A percentile compares a stretch with the other conserved stretches of the same genome.
Conservation (phyloP, 2,329 filamentous ascomycete species). For the Penicillium sp. region DNA sequence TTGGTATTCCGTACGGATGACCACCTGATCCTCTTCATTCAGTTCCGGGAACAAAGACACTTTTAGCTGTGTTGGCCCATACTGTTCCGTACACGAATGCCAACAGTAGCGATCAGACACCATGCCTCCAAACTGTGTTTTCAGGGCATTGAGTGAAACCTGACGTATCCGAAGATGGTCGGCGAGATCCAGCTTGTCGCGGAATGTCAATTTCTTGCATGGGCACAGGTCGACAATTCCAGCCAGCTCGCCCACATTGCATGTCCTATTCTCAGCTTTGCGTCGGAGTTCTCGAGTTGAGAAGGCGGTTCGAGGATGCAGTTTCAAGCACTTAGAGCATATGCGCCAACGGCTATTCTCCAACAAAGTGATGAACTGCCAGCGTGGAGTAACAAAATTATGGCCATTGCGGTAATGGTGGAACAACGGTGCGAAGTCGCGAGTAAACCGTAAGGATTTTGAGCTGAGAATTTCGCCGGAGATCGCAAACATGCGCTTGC, state of each 20-base stretch:
- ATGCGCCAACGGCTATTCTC: constrained; percentile 41
- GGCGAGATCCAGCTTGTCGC: constrained; percentile 40
- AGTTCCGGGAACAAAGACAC: constrained; percentile 42
- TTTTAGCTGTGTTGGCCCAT: constrained; percentile 39
- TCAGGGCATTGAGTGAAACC: constrained; percentile 29
- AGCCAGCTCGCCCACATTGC: constrained; percentile 39
- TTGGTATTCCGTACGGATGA: constrained; percentile 43
- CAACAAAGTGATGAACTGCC: constrained; percentile 41
- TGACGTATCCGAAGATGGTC: constrained; percentile 38
- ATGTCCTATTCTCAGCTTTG: constrained; percentile 37
- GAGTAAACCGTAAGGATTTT: constrained; percentile 40
- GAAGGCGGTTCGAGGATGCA: constrained; percentile 42
- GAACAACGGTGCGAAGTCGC: constrained; percentile 45
- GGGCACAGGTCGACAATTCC: constrained; percentile 46
- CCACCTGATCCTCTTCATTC: constrained; percentile 35
- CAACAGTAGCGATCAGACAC: constrained; percentile 40
- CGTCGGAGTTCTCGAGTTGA: constrained; percentile 38
- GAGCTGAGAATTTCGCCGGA: constrained; percentile 35
- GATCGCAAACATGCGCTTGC: constrained; percentile 41
- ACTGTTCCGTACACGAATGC: constrained; percentile 42
- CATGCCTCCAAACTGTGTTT: constrained; percentile 33
- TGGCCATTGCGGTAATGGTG: constrained; percentile 44
- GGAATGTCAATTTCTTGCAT: constrained; percentile 46
- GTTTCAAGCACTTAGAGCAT: constrained; percentile 44
- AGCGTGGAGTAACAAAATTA: constrained; percentile 41